A percentile compares a stretch with the other conserved stretches of the same genome.
Conservation (phyloP, 1,284 basidiomycete genomes). For the Ceratorhiza oryzae-sativae region DNA sequence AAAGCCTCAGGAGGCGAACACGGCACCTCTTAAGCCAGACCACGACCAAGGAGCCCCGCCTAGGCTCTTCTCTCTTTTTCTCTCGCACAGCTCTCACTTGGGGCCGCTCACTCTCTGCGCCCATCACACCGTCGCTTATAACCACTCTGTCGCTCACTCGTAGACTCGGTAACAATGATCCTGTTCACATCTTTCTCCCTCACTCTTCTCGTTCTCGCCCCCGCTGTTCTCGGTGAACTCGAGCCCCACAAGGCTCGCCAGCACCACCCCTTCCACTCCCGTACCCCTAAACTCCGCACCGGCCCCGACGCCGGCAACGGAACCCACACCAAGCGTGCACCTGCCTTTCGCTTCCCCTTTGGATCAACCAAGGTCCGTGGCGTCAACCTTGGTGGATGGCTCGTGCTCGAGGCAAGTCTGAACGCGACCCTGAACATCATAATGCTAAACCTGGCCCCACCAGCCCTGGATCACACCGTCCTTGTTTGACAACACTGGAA, state of each 20-base stretch:
- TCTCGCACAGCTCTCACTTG: background rate
- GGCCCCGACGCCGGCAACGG: background rate
- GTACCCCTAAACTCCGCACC: constrained; percentile 16
- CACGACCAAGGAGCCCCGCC: background rate
- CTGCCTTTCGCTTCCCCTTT: constrained; percentile 40
- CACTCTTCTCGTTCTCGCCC: constrained; percentile 7
- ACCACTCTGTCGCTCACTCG: constrained; percentile 6
- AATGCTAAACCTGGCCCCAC: background rate
- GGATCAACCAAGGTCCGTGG: constrained; percentile 43
- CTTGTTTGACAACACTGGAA: constrained; percentile 62
- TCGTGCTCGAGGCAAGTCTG: constrained; percentile 54
- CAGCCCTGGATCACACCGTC: constrained; percentile 87
- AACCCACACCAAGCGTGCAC: constrained; percentile 20
- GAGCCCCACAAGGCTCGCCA: background rate
- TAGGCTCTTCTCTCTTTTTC: background rate
- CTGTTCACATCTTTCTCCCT: constrained; percentile 10
- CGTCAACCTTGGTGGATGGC: constrained; percentile 82
- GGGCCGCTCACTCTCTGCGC: constrained; percentile 11
- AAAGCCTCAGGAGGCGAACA: background rate
- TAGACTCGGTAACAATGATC: background rate
- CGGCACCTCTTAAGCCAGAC: background rate
- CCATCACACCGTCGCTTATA: constrained; percentile 15
- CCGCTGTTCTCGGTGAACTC: constrained; percentile 12
- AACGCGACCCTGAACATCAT: background rate
- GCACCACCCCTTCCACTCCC: background rate